Conservation (phyloP, 2,329 filamentous ascomycete species). For the Claviceps pazoutovae region DNA sequence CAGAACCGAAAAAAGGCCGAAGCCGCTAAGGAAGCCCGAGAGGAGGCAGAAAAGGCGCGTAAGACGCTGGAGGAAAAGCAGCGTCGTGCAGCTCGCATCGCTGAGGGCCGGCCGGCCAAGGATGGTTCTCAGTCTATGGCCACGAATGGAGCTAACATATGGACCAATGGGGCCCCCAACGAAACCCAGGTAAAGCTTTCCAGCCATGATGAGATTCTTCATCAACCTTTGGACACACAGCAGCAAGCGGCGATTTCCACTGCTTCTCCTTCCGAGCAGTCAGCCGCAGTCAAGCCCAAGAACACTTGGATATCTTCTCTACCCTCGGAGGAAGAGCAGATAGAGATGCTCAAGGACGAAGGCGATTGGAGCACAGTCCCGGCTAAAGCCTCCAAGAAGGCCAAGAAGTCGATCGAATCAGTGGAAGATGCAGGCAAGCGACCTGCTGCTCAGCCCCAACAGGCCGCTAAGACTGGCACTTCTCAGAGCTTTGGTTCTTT, state of each 20-base stretch:
- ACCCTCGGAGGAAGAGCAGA: slow-evolving; percentile 49
- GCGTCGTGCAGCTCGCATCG: slow-evolving; percentile 64
- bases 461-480: slow-evolving; percentile 17
- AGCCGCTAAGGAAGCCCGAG: slow-evolving; percentile 57
- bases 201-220: slow-evolving; percentile 18
- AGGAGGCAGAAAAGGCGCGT: slow-evolving; percentile 67
- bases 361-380: slow-evolving; percentile 47
- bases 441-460: slow-evolving; percentile 19
- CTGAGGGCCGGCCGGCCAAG: slow-evolving; percentile 70
- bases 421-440: slow-evolving; percentile 20
- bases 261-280: slow-evolving; percentile 17
- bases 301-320: slow-evolving; percentile 35
- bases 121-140: slow-evolving; percentile 54
- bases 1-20: slow-evolving; percentile 86
- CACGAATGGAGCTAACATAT: slow-evolving; percentile 27
- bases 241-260: slow-evolving; percentile 22
- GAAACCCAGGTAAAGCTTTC: slow-evolving; percentile 19
- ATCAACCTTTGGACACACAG: slow-evolving; percentile 44
- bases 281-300: slow-evolving; percentile 19
- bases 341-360: slow-evolving; percentile 39
- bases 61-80: slow-evolving; percentile 69
- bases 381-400: slow-evolving; percentile 30
- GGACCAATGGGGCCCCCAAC: slow-evolving; percentile 25
- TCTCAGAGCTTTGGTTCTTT: slow-evolving; percentile 31
- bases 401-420: slow-evolving; percentile 25